These are phyloP conservation scores for Elsinoe batatas DNA, from an alignment of 2,329 filamentous ascomycete genomes.

Conservation along the genomic window DNA sequence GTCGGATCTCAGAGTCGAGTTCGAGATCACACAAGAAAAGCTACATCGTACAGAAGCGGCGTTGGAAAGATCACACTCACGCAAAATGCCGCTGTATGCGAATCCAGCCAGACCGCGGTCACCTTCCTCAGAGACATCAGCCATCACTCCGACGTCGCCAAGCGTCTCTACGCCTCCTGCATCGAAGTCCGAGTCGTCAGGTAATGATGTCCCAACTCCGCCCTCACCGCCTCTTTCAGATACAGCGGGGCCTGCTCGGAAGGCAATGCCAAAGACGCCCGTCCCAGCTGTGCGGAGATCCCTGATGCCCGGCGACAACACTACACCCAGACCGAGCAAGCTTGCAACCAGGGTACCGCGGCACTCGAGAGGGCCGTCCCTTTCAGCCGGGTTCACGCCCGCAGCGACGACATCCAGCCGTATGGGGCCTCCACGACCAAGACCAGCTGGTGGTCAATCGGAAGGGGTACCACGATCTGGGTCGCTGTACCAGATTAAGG, in stretches of 20 bases:
- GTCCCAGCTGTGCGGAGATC: slow-evolving; percentile 33
- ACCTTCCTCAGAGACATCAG: slow-evolving; percentile 61
- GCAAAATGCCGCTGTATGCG: slow-evolving; percentile 36
- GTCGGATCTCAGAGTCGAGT: slow-evolving; percentile 86
- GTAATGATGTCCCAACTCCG: slow-evolving; percentile 62
- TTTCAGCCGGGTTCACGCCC: slow-evolving; percentile 34
- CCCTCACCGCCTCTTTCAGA: slow-evolving; percentile 93
- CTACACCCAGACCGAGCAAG: slow-evolving; percentile 45
- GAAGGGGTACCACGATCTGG: slow-evolving; percentile 47
- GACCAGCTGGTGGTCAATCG: slow-evolving; percentile 22
- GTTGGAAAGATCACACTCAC: slow-evolving; percentile 40
- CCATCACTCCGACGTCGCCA: slow-evolving; percentile 78
- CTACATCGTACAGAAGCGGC: slow-evolving; percentile 58
- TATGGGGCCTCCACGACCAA: slow-evolving; percentile 33
- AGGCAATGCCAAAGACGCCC: slow-evolving; percentile 24
- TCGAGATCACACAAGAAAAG: slow-evolving; percentile 90
- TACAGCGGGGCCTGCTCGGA: slow-evolving; percentile 47
- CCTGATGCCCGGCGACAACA: slow-evolving; percentile 41
- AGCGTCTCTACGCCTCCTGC: slow-evolving; percentile 77
- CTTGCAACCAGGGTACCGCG: slow-evolving; percentile 34
- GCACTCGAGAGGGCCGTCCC: slow-evolving; percentile 50
- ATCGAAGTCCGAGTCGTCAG: slow-evolving; percentile 51
- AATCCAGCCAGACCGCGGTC: slow-evolving; percentile 39
- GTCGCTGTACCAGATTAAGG: slow-evolving; percentile 86
- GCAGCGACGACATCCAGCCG: slow-evolving; percentile 36